These are phyloP conservation scores for Fusarium newnesense DNA, from an alignment of 2,329 filamentous ascomycete species.

Conservation along the genomic window DNA sequence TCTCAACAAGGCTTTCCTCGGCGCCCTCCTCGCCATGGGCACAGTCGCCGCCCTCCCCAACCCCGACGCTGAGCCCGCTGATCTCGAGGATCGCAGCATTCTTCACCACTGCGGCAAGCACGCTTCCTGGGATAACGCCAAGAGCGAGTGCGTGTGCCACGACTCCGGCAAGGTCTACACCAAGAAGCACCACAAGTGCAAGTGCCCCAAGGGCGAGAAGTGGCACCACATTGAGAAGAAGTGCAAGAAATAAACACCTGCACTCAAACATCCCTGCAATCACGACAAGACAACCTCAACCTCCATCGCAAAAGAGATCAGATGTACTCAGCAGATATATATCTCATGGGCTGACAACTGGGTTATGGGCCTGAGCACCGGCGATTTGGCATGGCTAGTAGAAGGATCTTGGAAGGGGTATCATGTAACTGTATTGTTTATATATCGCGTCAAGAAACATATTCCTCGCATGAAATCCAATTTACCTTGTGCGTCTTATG, in stretches of 20 bases:
- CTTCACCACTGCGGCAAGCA: constrained; percentile 21
- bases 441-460: neutral
- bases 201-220: constrained; percentile 28
- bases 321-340: too few species aligned
- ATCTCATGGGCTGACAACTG: rapidly evolving
- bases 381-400: too few species aligned
- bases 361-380: rapidly evolving
- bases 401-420: rapidly evolving
- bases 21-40: constrained; percentile 11
- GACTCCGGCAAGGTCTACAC: constrained; percentile 16
- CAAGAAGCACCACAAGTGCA: constrained; percentile 19
- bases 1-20: constrained; percentile 14
- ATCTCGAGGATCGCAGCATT: constrained; percentile 7
- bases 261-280: neutral
- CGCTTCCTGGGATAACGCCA: constrained; percentile 8
- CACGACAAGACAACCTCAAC: too few species aligned
- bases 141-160: constrained; percentile 13
- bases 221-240: constrained; percentile 21
- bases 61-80: neutral
- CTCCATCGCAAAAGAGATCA: neutral
- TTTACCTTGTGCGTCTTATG: rapidly evolving
- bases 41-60: constrained; percentile 21
- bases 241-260: constrained; percentile 11
- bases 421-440: neutral
- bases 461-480: rapidly evolving